Percentiles rank a stretch among this genome's conserved stretches.
These are phyloP conservation scores for Lodderomyces beijingensis DNA, from an alignment of 1,139 yeast genomes.

Conservation along the genomic window DNA sequence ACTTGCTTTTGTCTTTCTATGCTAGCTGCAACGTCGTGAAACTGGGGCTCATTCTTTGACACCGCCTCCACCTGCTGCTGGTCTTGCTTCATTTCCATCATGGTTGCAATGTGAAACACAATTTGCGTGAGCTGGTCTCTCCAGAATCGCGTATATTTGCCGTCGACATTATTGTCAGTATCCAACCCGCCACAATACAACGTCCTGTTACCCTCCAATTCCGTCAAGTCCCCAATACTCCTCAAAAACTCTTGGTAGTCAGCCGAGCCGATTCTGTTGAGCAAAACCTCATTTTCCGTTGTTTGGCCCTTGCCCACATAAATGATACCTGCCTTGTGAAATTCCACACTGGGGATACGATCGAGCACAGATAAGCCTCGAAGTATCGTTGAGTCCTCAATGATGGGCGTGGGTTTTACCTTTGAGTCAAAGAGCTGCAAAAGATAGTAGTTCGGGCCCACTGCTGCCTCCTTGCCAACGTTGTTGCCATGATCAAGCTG, in stretches of 20 bases:
- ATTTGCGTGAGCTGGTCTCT: slow-evolving; percentile 66
- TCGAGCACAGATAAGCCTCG: slow-evolving; percentile 68
- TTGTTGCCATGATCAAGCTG: too few relatives aligned
- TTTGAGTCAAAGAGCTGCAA: too few relatives aligned
- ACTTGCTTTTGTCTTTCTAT: too few relatives aligned
- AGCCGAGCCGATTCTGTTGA: slow-evolving; percentile 61
- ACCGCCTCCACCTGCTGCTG: too few relatives aligned
- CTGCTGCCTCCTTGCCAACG: too few relatives aligned
- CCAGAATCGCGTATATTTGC: slow-evolving; percentile 74
- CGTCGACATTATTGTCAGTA: slow-evolving; percentile 63
- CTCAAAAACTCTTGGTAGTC: slow-evolving; percentile 57
- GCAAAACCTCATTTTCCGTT: slow-evolving; percentile 59
- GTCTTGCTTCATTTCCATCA: too few relatives aligned
- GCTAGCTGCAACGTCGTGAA: too few relatives aligned
- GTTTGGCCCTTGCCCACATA: slow-evolving; percentile 69
- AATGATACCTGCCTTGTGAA: slow-evolving; percentile 73
- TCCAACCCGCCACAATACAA: slow-evolving; percentile 81
- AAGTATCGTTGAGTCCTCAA: slow-evolving; percentile 45
- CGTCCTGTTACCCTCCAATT: slow-evolving; percentile 49
- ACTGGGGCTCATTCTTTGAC: too few relatives aligned
- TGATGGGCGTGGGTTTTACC: slow-evolving; percentile 30
- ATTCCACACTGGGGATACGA: slow-evolving; percentile 72
- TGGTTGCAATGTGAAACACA: slow-evolving; percentile 72
- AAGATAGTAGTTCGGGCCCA: too few relatives aligned
- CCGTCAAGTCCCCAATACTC: slow-evolving; percentile 55